Conservation (phyloP, 176 grass and related monocot species). For the Cymbopogon citratus region DNA sequence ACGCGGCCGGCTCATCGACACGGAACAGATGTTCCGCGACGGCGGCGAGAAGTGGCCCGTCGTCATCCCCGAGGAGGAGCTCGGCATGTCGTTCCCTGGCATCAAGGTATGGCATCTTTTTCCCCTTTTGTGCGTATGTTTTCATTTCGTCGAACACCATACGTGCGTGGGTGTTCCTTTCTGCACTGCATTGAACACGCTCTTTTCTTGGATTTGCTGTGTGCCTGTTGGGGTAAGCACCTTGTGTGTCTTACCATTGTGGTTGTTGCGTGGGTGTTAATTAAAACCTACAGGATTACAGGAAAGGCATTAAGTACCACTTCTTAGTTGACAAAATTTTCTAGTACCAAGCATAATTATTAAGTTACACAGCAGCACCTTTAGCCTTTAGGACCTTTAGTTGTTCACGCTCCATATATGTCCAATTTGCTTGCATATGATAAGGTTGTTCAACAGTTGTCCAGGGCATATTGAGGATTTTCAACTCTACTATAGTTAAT, state of each 20-base stretch:
- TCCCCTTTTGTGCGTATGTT: background rate
- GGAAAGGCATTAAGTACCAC: no score
- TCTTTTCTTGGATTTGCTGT: background rate
- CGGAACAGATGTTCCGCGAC: slow-evolving; percentile 69
- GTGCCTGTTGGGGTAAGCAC: background rate
- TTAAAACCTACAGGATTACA: no score
- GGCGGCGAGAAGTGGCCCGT: slow-evolving; percentile 84
- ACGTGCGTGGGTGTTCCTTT: background rate
- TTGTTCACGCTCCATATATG: no score
- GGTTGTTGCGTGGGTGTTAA: background rate
- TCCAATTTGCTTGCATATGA: no score
- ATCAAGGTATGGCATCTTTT: slow-evolving; percentile 44
- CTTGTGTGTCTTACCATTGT: background rate
- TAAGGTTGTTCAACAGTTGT: no score
- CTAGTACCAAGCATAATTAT: no score
- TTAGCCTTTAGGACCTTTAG: no score
- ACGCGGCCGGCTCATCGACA: slow-evolving; percentile 68
- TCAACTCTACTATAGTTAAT: no score
- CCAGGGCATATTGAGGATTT: no score
- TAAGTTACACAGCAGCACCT: no score
- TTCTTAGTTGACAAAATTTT: no score
- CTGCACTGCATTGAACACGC: background rate
- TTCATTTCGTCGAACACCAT: slow-evolving; percentile 34
- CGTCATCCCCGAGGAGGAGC: slow-evolving; percentile 75
- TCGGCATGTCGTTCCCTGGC: slow-evolving; percentile 65